phyloP scores from a whole-genome alignment of 1,139 yeast genomes.

The Zhuliangozyma parablackwelliae region DNA sequence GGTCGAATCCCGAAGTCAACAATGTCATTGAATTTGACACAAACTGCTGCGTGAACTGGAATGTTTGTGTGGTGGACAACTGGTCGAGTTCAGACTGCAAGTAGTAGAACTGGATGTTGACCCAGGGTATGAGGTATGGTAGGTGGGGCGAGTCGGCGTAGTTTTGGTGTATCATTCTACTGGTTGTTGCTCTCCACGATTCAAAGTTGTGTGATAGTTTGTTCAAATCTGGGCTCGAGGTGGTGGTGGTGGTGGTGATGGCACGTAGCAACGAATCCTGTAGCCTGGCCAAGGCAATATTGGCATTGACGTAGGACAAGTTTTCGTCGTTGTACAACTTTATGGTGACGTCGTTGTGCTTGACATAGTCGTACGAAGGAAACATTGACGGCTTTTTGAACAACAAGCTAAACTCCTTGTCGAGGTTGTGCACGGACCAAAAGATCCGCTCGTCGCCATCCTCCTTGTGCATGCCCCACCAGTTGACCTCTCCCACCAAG shows the following conservation, averaged over 20 bases:
- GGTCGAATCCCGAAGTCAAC: constrained; percentile 12
- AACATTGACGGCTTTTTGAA: constrained; percentile 32
- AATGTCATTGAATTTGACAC: constrained; percentile 39
- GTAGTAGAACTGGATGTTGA: constrained; percentile 37
- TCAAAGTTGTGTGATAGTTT: constrained; percentile 20
- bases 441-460: constrained; percentile 22
- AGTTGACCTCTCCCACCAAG: constrained; percentile 25
- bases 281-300: constrained; percentile 18
- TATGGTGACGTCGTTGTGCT: constrained; percentile 10
- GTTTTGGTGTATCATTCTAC: constrained; percentile 23
- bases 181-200: constrained; percentile 32
- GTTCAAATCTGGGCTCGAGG: background rate
- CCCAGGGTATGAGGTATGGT: constrained; percentile 29
- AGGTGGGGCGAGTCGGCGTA: constrained; percentile 22
- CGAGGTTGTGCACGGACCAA: constrained; percentile 39
- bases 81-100: constrained; percentile 40
- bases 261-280: constrained; percentile 14
- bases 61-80: constrained; percentile 31
- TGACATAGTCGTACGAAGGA: constrained; percentile 20
- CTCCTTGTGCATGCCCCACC: constrained; percentile 18
- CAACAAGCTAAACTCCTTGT: constrained; percentile 34
- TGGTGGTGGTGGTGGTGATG: no score
- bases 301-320: constrained; percentile 17
- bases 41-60: constrained; percentile 41
- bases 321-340: constrained; percentile 15